Conservation (phyloP, 78 protist genomes). For the Goniomonas avonlea region DNA sequence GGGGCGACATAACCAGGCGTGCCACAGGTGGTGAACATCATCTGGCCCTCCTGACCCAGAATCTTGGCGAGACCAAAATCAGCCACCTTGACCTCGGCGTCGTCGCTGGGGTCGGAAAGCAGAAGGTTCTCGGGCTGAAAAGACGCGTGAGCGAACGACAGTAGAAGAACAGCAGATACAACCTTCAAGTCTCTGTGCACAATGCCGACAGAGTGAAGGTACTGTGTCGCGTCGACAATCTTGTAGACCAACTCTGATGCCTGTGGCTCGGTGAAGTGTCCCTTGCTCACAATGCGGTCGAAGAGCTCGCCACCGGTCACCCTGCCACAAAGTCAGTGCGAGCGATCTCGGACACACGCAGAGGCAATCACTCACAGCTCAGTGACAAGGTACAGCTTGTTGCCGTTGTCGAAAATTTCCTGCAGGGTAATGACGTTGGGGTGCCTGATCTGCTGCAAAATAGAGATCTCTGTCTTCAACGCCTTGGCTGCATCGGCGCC, state of each 20-base stretch:
- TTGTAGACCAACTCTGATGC: slow-evolving; percentile 16
- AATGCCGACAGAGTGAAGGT: slow-evolving; percentile 46
- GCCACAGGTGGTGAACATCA: slow-evolving; percentile 42
- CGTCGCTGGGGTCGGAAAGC: slow-evolving; percentile 1
- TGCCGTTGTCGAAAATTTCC: slow-evolving; percentile 8
- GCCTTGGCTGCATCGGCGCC: not conserved
- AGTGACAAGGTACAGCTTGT: not conserved
- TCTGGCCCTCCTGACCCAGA: not conserved
- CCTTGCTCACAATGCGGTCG: slow-evolving; percentile 45
- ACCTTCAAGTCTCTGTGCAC: slow-evolving; percentile 70
- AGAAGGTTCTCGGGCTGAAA: slow-evolving; percentile 49
- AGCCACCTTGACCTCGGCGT: slow-evolving; percentile 26
- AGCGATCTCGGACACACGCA: not conserved
- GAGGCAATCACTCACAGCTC: not conserved
- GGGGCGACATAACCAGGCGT: slow-evolving; percentile 60
- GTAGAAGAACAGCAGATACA: slow-evolving; percentile 1
- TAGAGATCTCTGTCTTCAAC: not conserved
- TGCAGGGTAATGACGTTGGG: slow-evolving; percentile 21
- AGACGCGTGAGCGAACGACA: not conserved
- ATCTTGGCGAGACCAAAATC: slow-evolving; percentile 61
- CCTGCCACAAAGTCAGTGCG: not conserved
- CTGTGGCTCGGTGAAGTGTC: slow-evolving; percentile 36
- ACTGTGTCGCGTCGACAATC: slow-evolving; percentile 34
- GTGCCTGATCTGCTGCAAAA: not conserved
- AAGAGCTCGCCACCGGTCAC: slow-evolving; percentile 53